Base-by-base conservation (phyloP, 257 asterid species). In the Mentha longifolia region DNA sequence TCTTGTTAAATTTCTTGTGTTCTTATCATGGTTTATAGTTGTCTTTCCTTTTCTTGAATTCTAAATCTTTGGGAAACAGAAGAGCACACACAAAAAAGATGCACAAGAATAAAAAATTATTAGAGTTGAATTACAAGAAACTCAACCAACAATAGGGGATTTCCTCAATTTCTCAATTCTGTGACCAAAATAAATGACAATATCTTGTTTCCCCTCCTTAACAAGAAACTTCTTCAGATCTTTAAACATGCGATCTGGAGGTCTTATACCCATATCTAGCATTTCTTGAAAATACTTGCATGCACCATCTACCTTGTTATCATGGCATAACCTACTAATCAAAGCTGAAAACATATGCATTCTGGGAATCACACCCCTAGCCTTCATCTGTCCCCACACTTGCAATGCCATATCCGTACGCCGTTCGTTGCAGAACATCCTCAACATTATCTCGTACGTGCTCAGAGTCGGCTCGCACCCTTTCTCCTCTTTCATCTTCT, bases 221-320 rank as follows among this genome's bases (percentile, higher is more conserved):
- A 83, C 62, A 74, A 93, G 95, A 75, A 72, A 74, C 3, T 79
- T 82, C 76, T 87, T 93, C 70, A 93, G 56, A 67, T 62, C 77
- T 75, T 81, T 81, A 50, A 91, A 91, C 86, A 85, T 20, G 0
- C 88, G 68, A n/a, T 72, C 82, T 6, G 95, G 88, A 75, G 98
- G 96, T 79, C 90, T 76, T 30, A 91, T 86, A 0, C 98, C 98
- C 86, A 89, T 77, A 22, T 93, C 96, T 5, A 89, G 13, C 97
- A 42, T 42, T 42, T 42, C 47, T 42, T 42, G 47, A 42, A 42
- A 42, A 42, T 8, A 42, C 4, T 42, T 42, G 47, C 47, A 42
- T 9, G 47, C 47, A 42, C 47, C 47, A 42, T 86, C 89, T 73
- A 85, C 12, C 67, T 71, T 87, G 51, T 74, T 77, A 78, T 75